Evolutionary conservation across 2,329 filamentous ascomycete species (phyloP).

Genomic region (Huntiella savannae): DNA sequence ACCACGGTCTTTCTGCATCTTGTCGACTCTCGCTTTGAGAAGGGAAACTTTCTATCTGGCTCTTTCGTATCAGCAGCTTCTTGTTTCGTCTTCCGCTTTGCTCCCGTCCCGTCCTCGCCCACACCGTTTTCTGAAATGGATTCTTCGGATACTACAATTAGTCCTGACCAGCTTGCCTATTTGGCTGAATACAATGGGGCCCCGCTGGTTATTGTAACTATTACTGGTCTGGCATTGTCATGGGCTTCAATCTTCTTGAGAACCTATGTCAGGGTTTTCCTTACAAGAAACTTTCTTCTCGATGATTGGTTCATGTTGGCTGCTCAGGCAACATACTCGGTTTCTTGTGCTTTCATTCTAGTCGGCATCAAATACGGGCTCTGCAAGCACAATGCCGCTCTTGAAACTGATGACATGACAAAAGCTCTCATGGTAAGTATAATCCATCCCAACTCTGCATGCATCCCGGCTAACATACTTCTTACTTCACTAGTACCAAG

Average conservation of each 20-base stretch:
- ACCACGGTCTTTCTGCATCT: no score
- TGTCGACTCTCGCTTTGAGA: no score
- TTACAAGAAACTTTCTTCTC: constrained; percentile 27
- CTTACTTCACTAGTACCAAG: constrained; percentile 24
- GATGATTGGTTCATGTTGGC: constrained; percentile 36
- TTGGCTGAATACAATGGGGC: constrained; percentile 23
- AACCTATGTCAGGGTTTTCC: constrained; percentile 24
- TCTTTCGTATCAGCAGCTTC: not conserved
- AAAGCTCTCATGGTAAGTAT: constrained; percentile 25
- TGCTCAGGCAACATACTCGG: constrained; percentile 26
- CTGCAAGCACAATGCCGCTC: constrained; percentile 28
- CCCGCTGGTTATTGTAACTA: constrained; percentile 20
- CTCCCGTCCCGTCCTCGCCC: no score
- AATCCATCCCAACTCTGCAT: not conserved
- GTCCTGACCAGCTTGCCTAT: not conserved
- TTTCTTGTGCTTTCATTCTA: constrained; percentile 28
- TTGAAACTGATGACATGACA: constrained; percentile 23
- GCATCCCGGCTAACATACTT: not conserved
- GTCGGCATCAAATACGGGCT: constrained; percentile 24
- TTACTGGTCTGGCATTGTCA: constrained; percentile 21
- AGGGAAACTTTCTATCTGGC: not conserved
- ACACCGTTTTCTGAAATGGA: not conserved
- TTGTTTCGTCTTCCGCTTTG: no score
- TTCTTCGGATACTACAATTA: not conserved
- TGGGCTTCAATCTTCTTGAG: constrained; percentile 25